Evolutionary conservation across 257 asterid species (phyloP).

Genomic region (Ajuga chamaepitys): DNA sequence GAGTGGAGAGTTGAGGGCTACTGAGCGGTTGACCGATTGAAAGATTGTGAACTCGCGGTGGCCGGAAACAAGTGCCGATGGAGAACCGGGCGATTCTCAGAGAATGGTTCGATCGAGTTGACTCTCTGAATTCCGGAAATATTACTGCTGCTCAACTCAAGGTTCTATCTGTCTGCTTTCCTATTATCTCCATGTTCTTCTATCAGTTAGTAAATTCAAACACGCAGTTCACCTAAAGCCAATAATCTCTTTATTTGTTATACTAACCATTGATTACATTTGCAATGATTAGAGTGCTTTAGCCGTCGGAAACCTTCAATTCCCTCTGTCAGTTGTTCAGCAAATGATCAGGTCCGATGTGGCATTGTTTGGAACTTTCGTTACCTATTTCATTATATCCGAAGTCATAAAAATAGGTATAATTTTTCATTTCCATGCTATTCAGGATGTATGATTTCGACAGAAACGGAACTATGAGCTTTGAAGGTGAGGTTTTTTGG

Average conservation of each 20-base stretch:
- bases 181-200: not conserved
- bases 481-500: constrained; percentile 42
- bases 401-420: not conserved
- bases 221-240: not conserved
- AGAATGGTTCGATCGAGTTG: constrained; percentile 84
- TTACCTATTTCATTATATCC: not conserved
- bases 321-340: constrained; percentile 62
- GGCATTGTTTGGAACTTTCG: not conserved
- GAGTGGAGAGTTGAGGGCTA: not conserved
- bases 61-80: constrained; percentile 23
- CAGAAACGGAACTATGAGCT: constrained; percentile 73
- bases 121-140: constrained; percentile 51
- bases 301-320: constrained; percentile 61
- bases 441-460: constrained; percentile 83
- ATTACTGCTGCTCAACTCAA: constrained; percentile 67
- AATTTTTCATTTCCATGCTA: constrained; percentile 11
- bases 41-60: not conserved
- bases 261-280: not conserved
- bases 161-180: constrained; percentile 26
- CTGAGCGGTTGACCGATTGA: not conserved
- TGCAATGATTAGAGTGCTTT: constrained; percentile 46
- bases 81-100: constrained; percentile 47
- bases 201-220: not conserved
- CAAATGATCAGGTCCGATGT: constrained; percentile 69
- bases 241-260: not conserved